These are phyloP conservation scores for Coprinopsis strossmayeri DNA, from an alignment of 768 basidiomycete species.

Conservation along the genomic window DNA sequence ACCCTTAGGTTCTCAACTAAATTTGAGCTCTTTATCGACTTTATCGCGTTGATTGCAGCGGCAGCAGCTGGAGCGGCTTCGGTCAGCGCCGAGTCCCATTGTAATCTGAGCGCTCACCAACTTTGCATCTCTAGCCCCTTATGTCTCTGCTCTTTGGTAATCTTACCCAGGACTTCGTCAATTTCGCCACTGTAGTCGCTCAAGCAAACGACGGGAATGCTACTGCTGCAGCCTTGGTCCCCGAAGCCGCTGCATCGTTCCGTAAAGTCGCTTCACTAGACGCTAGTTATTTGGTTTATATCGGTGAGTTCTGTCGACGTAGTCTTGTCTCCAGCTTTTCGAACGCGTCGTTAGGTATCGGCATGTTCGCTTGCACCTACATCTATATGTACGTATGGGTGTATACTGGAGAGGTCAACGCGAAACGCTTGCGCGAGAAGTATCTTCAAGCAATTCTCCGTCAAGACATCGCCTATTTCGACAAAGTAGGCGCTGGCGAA, in stretches of 20 bases:
- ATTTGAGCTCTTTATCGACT: constrained; percentile 52
- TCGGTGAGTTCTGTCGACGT: constrained; percentile 29
- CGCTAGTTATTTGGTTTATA: constrained; percentile 50
- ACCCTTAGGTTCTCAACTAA: constrained; percentile 54
- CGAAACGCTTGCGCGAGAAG: constrained; percentile 71
- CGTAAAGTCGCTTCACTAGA: constrained; percentile 47
- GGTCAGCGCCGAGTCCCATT: constrained; percentile 27
- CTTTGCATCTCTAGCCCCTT: constrained; percentile 35
- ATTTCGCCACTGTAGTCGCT: constrained; percentile 31
- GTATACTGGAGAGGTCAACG: constrained; percentile 55
- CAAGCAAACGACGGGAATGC: constrained; percentile 17
- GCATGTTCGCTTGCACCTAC: constrained; percentile 60
- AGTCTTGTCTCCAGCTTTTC: not conserved
- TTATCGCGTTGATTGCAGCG: constrained; percentile 60
- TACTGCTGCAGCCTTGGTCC: constrained; percentile 18
- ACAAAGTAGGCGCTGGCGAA: constrained; percentile 79
- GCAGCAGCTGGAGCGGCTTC: constrained; percentile 66
- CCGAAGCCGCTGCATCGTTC: constrained; percentile 22
- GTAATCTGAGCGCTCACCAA: not conserved
- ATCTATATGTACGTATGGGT: constrained; percentile 54
- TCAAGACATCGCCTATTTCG: constrained; percentile 79
- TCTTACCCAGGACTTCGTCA: constrained; percentile 57
- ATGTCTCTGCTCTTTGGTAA: constrained; percentile 74
- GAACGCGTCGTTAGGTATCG: constrained; percentile 40
- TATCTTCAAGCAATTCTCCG: constrained; percentile 69